These are phyloP conservation scores for Tillandsia leiboldiana DNA, from an alignment of 176 grass and related monocot genomes.

Conservation along the genomic window DNA sequence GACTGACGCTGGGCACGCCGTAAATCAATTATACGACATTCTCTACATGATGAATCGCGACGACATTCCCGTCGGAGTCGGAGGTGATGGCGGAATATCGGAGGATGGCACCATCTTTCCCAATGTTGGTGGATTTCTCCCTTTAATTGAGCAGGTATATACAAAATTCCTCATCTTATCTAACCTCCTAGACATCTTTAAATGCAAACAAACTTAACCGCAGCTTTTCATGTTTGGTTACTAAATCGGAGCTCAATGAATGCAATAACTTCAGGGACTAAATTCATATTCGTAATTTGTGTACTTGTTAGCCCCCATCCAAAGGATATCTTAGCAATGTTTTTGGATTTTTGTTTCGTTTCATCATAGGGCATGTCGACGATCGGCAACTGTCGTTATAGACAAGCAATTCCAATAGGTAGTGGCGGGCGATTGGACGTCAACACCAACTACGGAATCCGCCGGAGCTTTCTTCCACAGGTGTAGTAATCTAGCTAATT, in stretches of 20 bases:
- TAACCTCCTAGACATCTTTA: too few species aligned
- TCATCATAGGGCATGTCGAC: constrained; percentile 50
- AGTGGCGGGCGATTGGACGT: constrained; percentile 55
- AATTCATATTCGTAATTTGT: too few species aligned
- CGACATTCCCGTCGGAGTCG: constrained; percentile 58
- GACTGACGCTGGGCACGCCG: constrained; percentile 69
- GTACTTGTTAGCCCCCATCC: too few species aligned
- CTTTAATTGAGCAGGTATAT: constrained; percentile 68
- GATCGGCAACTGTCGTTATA: constrained; percentile 45
- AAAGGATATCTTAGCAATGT: too few species aligned
- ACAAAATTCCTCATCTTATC: background rate
- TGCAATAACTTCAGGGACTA: too few species aligned
- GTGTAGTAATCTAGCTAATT: constrained; percentile 13
- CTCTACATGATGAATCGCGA: constrained; percentile 88
- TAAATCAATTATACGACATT: constrained; percentile 70
- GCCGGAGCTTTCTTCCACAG: constrained; percentile 77
- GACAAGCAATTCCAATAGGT: constrained; percentile 65
- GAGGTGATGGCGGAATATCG: constrained; percentile 82
- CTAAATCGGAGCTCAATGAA: too few species aligned
- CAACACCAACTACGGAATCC: constrained; percentile 45
- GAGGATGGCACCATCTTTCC: constrained; percentile 43
- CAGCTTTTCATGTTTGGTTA: too few species aligned
- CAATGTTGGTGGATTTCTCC: constrained; percentile 66
- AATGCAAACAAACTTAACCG: too few species aligned
- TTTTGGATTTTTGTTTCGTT: background rate